Base-by-base conservation (phyloP, 345 rosid genomes). In the Punica granatum region DNA sequence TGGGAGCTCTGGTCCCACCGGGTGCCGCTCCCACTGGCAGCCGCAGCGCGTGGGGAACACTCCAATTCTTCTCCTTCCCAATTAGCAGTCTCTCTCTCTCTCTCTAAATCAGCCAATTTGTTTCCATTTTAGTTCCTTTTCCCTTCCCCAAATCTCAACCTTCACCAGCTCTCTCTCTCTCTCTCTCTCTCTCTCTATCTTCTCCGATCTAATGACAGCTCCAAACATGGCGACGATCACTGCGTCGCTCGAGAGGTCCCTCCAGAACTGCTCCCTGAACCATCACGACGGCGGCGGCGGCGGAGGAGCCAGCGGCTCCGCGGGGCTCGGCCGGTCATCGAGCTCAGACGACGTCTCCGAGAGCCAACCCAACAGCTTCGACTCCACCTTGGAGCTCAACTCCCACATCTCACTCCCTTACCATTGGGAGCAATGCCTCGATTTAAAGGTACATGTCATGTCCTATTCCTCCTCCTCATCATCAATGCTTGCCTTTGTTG, bases 371-470 rank as follows among this genome's bases (percentile, higher is more conserved):
- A 66, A 44, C 74, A 30, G 12, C 46, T 61, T 41, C 64, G 90
- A 87, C 65, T 59, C 83, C 37, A 67, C 82, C 63, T 75, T 93
- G 69, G 91, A 90, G 76, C 86, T 93, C 73, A 83, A 82, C 84
- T 89, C 97, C 49, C 78, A 82, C 58, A 58, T 87, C 70, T 81
- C 90, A 58, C 83, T 90, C 53, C 97, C 97, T 80, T 83, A 74
- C 78, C 84, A 86, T 33, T 83, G 95, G 94, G 94, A 93, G 72
- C 94, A 89, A 78, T 93, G 97, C 68, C 96, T 93, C 73, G 96
- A 93, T 82, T 82, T 90, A 62, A 82, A 86, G 96, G 98, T 89
- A 62, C 11, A 48, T 37, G n/a, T n/a, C n/a, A n/a, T n/a, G n/a
- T n/a, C n/a, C n/a, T n/a, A n/a, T n/a, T n/a, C n/a, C n/a, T n/a